phyloP scores from a whole-genome alignment of 306 rosid species.

The Vicia villosa region DNA sequence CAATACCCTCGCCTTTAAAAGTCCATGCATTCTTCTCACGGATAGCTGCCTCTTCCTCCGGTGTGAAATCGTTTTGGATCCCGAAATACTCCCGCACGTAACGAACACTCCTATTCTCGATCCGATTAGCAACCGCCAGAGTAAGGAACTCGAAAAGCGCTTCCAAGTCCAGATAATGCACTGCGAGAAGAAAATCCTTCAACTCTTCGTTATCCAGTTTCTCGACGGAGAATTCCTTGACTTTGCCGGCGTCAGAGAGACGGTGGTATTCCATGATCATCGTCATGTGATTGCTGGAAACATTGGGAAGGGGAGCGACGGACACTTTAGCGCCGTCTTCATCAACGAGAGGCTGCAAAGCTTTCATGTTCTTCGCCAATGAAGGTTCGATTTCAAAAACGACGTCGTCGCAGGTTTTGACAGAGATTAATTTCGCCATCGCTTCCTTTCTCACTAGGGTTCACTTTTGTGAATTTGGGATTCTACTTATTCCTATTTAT shows the following conservation, averaged over 20 bases:
- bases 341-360: constrained; percentile 31
- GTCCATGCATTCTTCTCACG: not conserved
- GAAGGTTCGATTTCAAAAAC: constrained; percentile 23
- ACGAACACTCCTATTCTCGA: not conserved
- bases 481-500: too few relatives aligned
- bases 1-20: not conserved
- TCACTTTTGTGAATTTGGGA: not conserved
- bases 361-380: constrained; percentile 30
- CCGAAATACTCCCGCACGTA: constrained; percentile 1
- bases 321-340: not conserved
- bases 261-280: not conserved
- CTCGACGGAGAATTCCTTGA: not conserved
- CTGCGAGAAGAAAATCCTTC: not conserved
- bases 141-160: not conserved
- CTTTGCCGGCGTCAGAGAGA: not conserved
- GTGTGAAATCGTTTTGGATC: not conserved
- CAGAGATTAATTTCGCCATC: not conserved
- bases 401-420: constrained; percentile 30
- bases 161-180: not conserved
- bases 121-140: not conserved
- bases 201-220: not conserved
- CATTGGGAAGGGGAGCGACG: constrained; percentile 38
- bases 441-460: not conserved
- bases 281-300: not conserved
- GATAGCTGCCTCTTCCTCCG: not conserved